Percentiles rank a stretch among this genome's conserved stretches.
Conservation (phyloP, 129 eudicot genomes). For the Chrysanthemum lavandulifolium region DNA sequence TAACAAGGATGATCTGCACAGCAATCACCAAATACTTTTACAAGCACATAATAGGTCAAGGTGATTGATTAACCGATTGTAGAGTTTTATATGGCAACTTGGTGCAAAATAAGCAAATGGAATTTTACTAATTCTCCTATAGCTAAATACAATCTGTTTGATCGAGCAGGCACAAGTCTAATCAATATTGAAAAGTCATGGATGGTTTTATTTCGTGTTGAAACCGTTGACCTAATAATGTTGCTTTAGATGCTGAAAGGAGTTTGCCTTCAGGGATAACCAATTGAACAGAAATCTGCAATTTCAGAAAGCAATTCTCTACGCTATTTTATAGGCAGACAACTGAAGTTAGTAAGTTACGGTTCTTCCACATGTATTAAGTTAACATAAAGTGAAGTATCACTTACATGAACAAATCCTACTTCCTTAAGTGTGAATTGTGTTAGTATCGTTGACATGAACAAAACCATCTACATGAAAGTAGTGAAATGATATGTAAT, state of each 20-base stretch:
- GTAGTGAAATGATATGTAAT: background rate
- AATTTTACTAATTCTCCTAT: background rate
- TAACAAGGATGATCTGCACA: constrained; percentile 81
- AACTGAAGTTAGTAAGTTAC: background rate
- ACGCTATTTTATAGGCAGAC: background rate
- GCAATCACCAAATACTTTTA: background rate
- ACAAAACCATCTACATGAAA: background rate
- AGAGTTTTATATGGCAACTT: background rate
- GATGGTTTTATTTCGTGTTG: background rate
- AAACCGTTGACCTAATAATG: background rate
- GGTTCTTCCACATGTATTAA: too few species aligned
- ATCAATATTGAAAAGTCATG: background rate
- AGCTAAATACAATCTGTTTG: constrained; percentile 1
- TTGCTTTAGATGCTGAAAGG: background rate
- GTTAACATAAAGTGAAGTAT: background rate
- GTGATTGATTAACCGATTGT: constrained; percentile 5
- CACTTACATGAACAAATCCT: too few species aligned
- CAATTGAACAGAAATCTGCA: background rate
- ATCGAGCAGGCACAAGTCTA: constrained; percentile 6
- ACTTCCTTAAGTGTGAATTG: too few species aligned
- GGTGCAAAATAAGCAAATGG: background rate
- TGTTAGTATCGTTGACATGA: background rate
- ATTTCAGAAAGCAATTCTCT: constrained; percentile 17
- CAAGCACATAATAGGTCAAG: background rate
- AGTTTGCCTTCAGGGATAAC: background rate